Base-by-base conservation (phyloP, 2,329 filamentous ascomycete species). In the Venturia carpophila region DNA sequence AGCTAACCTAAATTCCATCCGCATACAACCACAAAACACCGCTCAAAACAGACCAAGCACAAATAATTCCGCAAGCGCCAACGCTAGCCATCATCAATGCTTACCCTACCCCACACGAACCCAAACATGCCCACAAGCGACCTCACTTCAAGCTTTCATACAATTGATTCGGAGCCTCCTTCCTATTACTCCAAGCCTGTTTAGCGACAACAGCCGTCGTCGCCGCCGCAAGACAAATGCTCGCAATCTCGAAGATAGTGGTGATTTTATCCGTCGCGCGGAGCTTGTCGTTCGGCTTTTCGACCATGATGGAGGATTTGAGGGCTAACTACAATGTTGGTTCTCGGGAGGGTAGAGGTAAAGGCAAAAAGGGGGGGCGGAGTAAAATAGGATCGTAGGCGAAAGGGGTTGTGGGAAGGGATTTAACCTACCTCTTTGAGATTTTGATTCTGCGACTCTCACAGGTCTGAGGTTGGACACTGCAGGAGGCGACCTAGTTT, bases 281-380 rank as follows among this genome's bases (percentile, higher is more conserved):
- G 30, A 58, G 52, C 27, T 58, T 37, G 5, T 58, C 52, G 15
- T 15, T 58, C 1, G 52, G 52, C 2, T 3, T 37, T n/a, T 34
- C 27, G 27, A 58, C 52, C 30, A 58, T 34, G 27, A 58, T 58
- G 52, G 52, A 58, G 30, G 15, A 19, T 58, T 58, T 58, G 11
- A 58, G 52, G 27, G 52, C 52, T 58, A 17, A 2, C 4, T 3
- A n/a, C 11, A 1, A 21, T 24, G 47, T 47, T 21, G 45, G n/a
- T 24, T 19, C n/a, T 34, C 30, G 42, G 19, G 21, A n/a, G n/a
- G 11, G 21, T 47, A 5, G 45, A 45, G 6, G 15, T 45, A 19
- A 11, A 47, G n/a, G 5, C 19, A n/a, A 7, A n/a, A 9, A 21
- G n/a, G 21, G 19, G 43, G 43, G 11, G 21, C 7, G 47, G 21